Base-by-base conservation (phyloP, 148 eudicot genomes). In the Nepenthes gracilis region DNA sequence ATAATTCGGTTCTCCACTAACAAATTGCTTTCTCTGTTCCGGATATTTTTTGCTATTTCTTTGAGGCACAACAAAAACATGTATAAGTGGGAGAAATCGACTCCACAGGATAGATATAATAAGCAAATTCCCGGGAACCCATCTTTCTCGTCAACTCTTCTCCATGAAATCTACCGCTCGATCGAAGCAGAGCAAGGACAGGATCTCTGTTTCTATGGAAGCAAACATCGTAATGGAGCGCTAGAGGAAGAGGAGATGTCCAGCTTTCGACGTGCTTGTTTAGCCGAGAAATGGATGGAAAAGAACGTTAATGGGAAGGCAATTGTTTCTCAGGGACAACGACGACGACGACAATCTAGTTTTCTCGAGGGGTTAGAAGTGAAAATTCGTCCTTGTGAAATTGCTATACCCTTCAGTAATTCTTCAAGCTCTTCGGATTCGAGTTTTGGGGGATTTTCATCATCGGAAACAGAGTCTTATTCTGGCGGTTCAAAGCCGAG, bases 91-190 rank as follows among this genome's bases (percentile, higher is more conserved):
- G 75, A 75, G 47, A 80, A 73, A 67, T 58, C 77, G 2, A 33
- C 12, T 34, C 72, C 60, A 60, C 66, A 62, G 43, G 47, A 60
- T 6, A 74, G 45, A 45, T 23, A 23, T 23, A 23, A 48, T n/a
- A 72, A 65, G 53, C 72, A 67, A 58, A 43, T 69, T 38, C 65
- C 68, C 14, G 57, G 56, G 49, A 78, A 71, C 59, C 82, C 85
- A 15, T 76, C 85, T 38, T 86, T 87, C 68, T 90, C 97, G 2
- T 87, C 97, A 2, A 66, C 78, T 43, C 80, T 85, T 61, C 83
- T 85, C 12, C 78, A 85, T 65, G 78, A 90, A 68, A 84, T 83
- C 74, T 82, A 77, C 74, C 77, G 81, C 38, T 82, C 87, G 23
- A 80, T 78, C 36, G 85, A 80, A 6, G 8, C 10, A 8, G 36